Evolutionary conservation across 257 asterid genomes (phyloP).

Genomic region (Echium plantagineum): DNA sequence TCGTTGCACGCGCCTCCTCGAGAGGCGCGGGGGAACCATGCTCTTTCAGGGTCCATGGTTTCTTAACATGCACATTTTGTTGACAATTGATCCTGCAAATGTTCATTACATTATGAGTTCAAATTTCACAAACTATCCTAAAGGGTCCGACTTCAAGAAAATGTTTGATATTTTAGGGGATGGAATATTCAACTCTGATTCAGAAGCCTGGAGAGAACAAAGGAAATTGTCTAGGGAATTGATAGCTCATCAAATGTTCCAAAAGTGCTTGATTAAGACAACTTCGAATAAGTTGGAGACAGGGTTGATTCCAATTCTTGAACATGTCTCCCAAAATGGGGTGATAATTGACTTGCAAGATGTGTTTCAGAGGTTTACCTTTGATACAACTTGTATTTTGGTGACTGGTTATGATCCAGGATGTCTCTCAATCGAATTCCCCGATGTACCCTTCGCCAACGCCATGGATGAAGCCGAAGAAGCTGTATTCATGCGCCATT

Average conservation of each 20-base stretch:
- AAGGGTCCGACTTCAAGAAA: conserved; percentile 37
- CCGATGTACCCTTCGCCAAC: conserved; percentile 41
- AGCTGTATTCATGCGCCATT: conserved; percentile 37
- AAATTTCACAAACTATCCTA: conserved; percentile 38
- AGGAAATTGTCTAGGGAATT: conserved; percentile 32
- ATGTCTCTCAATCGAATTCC: conserved; percentile 31
- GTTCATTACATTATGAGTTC: conserved; percentile 51
- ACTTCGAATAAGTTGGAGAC: conserved; percentile 25
- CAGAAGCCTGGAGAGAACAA: conserved; percentile 37
- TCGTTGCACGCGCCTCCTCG: conserved; percentile 15
- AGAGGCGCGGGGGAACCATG: conserved; percentile 28
- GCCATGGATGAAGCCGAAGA: conserved; percentile 59
- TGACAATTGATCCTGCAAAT: conserved; percentile 39
- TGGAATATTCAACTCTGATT: conserved; percentile 49
- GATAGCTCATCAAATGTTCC: conserved; percentile 28
- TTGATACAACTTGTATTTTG: conserved; percentile 43
- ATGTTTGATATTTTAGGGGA: conserved; percentile 56
- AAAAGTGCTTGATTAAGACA: conserved; percentile 22
- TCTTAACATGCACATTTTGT: conserved; percentile 37
- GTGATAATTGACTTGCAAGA: conserved; percentile 41
- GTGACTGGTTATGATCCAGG: conserved; percentile 56
- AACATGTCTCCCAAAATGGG: conserved; percentile 9
- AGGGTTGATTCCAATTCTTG: conserved; percentile 47
- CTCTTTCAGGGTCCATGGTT: conserved; percentile 42
- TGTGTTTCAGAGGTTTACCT: conserved; percentile 47